These are phyloP conservation scores for Ceriops tagal DNA, from an alignment of 345 rosid genomes.

Conservation along the genomic window DNA sequence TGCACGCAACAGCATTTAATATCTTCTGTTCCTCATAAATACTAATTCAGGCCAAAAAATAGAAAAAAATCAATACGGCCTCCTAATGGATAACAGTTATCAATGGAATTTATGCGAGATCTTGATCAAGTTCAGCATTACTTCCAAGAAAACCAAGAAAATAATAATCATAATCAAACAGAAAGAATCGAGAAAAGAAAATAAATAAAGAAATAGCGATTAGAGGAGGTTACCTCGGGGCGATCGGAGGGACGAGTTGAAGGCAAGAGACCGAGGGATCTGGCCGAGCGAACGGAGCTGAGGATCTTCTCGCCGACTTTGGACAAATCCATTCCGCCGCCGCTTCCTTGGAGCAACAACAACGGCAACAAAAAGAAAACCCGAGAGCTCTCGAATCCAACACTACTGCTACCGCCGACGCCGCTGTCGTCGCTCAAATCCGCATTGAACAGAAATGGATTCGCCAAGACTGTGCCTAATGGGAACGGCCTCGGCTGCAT, in stretches of 20 bases:
- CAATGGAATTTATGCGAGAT: too few relatives aligned
- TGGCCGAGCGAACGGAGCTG: constrained; percentile 92
- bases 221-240: constrained; percentile 54
- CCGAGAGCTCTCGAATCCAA: constrained; percentile 72
- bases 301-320: constrained; percentile 87
- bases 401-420: not conserved
- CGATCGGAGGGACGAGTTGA: constrained; percentile 56
- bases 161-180: not conserved
- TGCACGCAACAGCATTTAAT: constrained; percentile 18
- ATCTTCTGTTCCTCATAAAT: not conserved
- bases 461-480: constrained; percentile 54
- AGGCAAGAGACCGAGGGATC: constrained; percentile 84
- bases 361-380: constrained; percentile 80
- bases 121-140: too few relatives aligned
- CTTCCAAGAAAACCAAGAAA: too few relatives aligned
- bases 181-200: not conserved
- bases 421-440: constrained; percentile 57
- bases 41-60: not conserved
- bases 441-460: constrained; percentile 60
- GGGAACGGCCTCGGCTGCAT: constrained; percentile 84
- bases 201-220: not conserved
- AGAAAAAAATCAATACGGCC: too few relatives aligned
- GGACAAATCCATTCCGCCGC: constrained; percentile 84
- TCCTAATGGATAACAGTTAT: too few relatives aligned
- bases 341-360: constrained; percentile 66